Evolutionary conservation across 1,284 basidiomycete genomes (phyloP).

Genomic region (Puccinia polysora): DNA sequence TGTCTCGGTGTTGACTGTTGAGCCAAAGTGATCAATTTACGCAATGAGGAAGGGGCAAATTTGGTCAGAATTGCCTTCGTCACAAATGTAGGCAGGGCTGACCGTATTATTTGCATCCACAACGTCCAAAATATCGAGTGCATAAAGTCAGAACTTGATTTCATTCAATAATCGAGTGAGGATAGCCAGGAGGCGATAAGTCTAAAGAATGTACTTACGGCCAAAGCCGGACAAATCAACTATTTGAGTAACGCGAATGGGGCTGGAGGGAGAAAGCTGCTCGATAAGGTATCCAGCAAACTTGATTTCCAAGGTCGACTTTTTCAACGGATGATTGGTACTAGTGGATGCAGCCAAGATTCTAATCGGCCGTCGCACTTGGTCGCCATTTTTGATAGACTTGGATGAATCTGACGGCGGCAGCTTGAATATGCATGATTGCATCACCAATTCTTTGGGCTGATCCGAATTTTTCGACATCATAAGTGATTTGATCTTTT

Average conservation of each 20-base stretch:
- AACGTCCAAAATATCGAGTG: neutral
- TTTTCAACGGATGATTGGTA: slow-evolving; percentile 15
- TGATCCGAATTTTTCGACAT: neutral
- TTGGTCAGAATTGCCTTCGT: slow-evolving; percentile 27
- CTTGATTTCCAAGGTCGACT: slow-evolving; percentile 21
- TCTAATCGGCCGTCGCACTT: neutral
- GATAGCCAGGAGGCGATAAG: neutral
- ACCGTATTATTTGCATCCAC: neutral
- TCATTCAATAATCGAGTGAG: neutral
- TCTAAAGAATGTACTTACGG: neutral
- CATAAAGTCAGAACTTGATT: neutral
- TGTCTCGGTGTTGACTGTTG: slow-evolving; percentile 1
- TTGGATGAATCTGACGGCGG: neutral
- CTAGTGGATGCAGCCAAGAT: slow-evolving; percentile 26
- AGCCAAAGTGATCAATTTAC: slow-evolving; percentile 10
- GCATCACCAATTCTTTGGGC: slow-evolving; percentile 31
- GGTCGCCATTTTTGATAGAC: neutral
- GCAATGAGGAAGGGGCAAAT: slow-evolving; percentile 26
- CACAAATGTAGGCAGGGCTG: slow-evolving; percentile 28
- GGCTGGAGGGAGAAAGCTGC: slow-evolving; percentile 7
- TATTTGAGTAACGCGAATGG: slow-evolving; percentile 6
- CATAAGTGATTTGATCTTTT: no score
- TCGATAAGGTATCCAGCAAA: slow-evolving; percentile 31
- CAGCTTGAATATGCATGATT: slow-evolving; percentile 1
- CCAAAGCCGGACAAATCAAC: slow-evolving; percentile 34